Evolutionary conservation across 192 early-diverging fungal genomes (phyloP).

Genomic region (Chytriomyces confervae): DNA sequence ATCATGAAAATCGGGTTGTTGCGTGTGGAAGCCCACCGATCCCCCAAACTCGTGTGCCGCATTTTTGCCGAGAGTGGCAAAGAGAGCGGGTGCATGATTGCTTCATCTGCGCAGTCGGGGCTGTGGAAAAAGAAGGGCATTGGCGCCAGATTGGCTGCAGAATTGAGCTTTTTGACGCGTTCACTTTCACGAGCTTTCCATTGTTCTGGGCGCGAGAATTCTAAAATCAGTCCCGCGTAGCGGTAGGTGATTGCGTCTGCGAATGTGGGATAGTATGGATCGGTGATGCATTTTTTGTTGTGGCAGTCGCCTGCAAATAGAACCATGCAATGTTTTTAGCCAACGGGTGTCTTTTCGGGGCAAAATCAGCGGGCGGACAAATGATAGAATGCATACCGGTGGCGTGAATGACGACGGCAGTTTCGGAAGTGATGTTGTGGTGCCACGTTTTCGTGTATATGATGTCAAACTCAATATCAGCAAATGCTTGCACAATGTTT

Average conservation of each 20-base stretch:
- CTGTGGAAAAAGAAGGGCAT: conserved; percentile 31
- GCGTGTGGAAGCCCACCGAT: conserved; percentile 9
- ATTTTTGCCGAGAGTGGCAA: neutral
- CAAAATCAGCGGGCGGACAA: neutral
- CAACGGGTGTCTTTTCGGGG: neutral
- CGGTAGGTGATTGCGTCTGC: conserved; percentile 19
- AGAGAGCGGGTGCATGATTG: conserved; percentile 5
- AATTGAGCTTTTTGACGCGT: neutral
- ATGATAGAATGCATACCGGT: neutral
- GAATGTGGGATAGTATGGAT: conserved; percentile 8
- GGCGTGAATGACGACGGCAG: conserved; percentile 18
- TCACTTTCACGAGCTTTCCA: conserved; percentile 4
- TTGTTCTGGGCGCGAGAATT: conserved; percentile 7
- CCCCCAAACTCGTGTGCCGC: neutral
- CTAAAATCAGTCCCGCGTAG: conserved; percentile 5
- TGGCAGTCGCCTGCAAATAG: conserved; percentile 20
- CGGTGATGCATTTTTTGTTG: neutral
- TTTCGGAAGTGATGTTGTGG: conserved; percentile 7
- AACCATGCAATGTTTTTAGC: neutral
- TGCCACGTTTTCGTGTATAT: conserved; percentile 27
- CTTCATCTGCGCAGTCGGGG: conserved; percentile 28
- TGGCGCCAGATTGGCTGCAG: neutral
- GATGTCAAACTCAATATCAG: conserved; percentile 12
- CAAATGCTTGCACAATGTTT: conserved; percentile 16
- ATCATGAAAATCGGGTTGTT: neutral